phyloP scores from a whole-genome alignment of 2,329 filamentous ascomycete genomes.

The Ophiostoma sp. region DNA sequence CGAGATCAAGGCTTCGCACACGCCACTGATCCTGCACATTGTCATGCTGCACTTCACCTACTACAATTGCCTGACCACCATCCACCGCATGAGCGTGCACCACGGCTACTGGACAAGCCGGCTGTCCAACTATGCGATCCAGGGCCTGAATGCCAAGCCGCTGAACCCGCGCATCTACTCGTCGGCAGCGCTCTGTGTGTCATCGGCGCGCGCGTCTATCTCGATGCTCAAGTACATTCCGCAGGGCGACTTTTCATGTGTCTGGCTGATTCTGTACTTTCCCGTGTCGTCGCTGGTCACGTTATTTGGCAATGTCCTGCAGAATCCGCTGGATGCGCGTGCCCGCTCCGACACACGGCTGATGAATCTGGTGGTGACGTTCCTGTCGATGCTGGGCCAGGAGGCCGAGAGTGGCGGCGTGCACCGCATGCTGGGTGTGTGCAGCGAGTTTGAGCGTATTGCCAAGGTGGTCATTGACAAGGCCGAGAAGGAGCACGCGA shows the following conservation, averaged over 20 bases:
- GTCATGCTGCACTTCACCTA: slow-evolving; percentile 95
- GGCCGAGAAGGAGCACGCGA: slow-evolving; percentile 75
- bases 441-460: slow-evolving; percentile 94
- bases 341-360: slow-evolving; percentile 83
- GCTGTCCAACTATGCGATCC: slow-evolving; percentile 89
- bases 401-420: slow-evolving; percentile 88
- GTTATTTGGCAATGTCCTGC: slow-evolving; percentile 90
- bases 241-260: slow-evolving; percentile 87
- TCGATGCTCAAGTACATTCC: slow-evolving; percentile 93
- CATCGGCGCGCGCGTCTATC: slow-evolving; percentile 86
- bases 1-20: slow-evolving; percentile 89
- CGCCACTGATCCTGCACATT: slow-evolving; percentile 87
- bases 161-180: slow-evolving; percentile 93
- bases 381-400: slow-evolving; percentile 79
- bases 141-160: slow-evolving; percentile 83
- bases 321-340: slow-evolving; percentile 85
- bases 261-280: slow-evolving; percentile 96
- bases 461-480: slow-evolving; percentile 87
- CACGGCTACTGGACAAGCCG: slow-evolving; percentile 98
- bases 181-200: slow-evolving; percentile 86
- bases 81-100: slow-evolving; percentile 97
- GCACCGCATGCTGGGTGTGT: slow-evolving; percentile 87
- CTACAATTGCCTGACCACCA: slow-evolving; percentile 95
- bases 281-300: slow-evolving; percentile 93
- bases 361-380: slow-evolving; percentile 90